Evolutionary conservation across 305 asterid genomes (phyloP).

Genomic region (Fraxinus sp.): DNA sequence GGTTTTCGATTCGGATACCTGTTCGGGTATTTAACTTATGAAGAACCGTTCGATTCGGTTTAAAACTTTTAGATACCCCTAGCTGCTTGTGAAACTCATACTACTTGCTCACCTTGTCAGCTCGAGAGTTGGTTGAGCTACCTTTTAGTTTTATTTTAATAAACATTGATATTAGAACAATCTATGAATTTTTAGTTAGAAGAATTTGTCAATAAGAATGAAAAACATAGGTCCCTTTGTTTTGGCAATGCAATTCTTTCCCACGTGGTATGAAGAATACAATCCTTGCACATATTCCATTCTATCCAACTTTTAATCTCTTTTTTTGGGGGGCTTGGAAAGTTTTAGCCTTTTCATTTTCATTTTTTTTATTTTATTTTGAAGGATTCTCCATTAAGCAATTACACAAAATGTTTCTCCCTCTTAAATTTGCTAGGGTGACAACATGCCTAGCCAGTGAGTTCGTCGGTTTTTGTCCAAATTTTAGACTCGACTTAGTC

Average conservation of each 20-base stretch:
- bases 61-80: too few species aligned
- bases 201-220: neutral
- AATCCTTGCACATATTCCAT: neutral
- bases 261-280: neutral
- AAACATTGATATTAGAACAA: neutral
- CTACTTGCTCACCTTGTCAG: neutral
- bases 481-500: neutral
- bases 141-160: too few species aligned
- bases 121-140: neutral
- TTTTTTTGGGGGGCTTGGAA: neutral
- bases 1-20: too few species aligned
- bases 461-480: too few species aligned
- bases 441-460: neutral
- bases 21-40: too few species aligned
- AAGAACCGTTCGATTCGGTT: too few species aligned
- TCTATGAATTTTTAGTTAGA: too few species aligned
- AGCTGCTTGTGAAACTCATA: too few species aligned
- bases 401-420: neutral
- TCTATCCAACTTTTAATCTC: neutral
- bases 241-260: neutral
- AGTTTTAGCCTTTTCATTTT: neutral
- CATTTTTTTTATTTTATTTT: neutral
- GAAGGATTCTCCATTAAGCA: neutral
- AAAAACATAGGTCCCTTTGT: neutral
- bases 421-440: neutral